Conservation (phyloP, 345 rosid genomes). For the Dovyalis caffra region DNA sequence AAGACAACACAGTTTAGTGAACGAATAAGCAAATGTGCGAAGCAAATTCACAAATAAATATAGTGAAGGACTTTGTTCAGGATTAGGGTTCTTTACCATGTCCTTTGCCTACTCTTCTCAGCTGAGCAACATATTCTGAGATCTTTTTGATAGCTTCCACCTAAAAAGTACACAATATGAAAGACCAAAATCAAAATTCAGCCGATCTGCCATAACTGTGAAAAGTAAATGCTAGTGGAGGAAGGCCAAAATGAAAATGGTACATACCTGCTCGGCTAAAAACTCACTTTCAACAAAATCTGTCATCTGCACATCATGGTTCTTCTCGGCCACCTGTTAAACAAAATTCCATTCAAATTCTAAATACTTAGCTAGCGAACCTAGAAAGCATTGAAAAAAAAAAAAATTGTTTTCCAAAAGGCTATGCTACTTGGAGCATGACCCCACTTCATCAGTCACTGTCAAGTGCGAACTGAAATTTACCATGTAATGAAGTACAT, state of each 20-base stretch:
- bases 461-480: not conserved
- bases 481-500: not conserved
- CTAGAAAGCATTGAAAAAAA: not conserved
- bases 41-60: not conserved
- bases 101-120: conserved; percentile 33
- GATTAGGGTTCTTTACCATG: conserved; percentile 11
- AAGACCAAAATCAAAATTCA: not conserved
- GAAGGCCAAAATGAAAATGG: not conserved
- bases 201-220: not conserved
- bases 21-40: not conserved
- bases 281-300: conserved; percentile 31
- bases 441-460: not conserved
- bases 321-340: conserved; percentile 21
- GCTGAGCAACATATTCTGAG: conserved; percentile 36
- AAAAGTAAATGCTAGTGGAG: not conserved
- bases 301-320: conserved; percentile 24
- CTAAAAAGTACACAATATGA: not conserved
- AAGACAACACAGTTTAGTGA: not conserved
- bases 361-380: not conserved
- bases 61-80: not conserved
- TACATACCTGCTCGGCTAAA: conserved; percentile 32
- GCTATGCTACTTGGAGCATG: not conserved
- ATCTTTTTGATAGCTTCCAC: conserved; percentile 32
- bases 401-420: not conserved
- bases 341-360: not conserved